Conservation (phyloP, 2,329 filamentous ascomycete species). For the Zymoseptoria tritici region DNA sequence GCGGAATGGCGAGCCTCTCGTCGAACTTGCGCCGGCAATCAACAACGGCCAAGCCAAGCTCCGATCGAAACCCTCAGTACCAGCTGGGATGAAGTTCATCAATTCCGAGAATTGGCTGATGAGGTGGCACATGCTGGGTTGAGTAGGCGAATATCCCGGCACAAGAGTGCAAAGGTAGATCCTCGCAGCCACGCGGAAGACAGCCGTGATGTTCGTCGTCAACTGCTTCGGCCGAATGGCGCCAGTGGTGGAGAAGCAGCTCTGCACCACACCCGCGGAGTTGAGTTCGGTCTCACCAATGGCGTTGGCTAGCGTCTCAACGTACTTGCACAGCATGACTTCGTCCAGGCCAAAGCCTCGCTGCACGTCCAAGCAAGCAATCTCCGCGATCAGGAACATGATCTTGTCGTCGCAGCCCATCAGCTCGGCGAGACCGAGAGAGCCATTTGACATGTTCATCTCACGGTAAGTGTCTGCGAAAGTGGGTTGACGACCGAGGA, state of each 20-base stretch:
- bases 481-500: slow-evolving; percentile 74
- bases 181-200: slow-evolving; percentile 85
- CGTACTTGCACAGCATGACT: slow-evolving; percentile 79
- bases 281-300: slow-evolving; percentile 69
- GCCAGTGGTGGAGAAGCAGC: slow-evolving; percentile 54
- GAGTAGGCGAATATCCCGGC: slow-evolving; percentile 71
- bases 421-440: slow-evolving; percentile 75
- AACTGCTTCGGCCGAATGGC: slow-evolving; percentile 75
- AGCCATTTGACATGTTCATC: slow-evolving; percentile 64
- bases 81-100: slow-evolving; percentile 75
- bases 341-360: slow-evolving; percentile 77
- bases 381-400: slow-evolving; percentile 97
- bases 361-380: slow-evolving; percentile 86
- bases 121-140: slow-evolving; percentile 66
- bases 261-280: slow-evolving; percentile 39
- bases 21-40: slow-evolving; percentile 72
- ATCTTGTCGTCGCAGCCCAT: slow-evolving; percentile 97
- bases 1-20: slow-evolving; percentile 67
- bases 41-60: slow-evolving; percentile 90
- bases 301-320: slow-evolving; percentile 78
- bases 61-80: slow-evolving; percentile 76
- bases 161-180: slow-evolving; percentile 97
- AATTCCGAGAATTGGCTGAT: slow-evolving; percentile 69
- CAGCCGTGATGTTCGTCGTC: slow-evolving; percentile 76
- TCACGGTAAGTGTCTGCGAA: slow-evolving; percentile 95